Percentiles rank a stretch among this genome's conserved stretches.
Evolutionary conservation across 192 early-diverging fungal species (phyloP).

Genomic region (Podila clonocystis): DNA sequence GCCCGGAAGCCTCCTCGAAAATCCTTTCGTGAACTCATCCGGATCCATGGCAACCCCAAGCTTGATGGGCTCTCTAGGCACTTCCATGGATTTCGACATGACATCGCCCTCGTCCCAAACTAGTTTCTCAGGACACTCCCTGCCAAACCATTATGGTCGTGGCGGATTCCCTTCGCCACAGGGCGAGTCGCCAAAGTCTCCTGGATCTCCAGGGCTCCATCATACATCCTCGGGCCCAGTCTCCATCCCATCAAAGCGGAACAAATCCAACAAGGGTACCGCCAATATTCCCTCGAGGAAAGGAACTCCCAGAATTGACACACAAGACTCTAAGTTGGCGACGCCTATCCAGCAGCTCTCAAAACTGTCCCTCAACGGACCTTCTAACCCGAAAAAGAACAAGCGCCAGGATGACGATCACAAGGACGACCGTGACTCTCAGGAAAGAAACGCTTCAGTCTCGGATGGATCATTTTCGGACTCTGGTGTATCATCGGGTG

Average conservation of each 20-base stretch:
- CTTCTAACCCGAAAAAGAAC: slow-evolving; percentile 23
- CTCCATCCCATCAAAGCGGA: slow-evolving; percentile 34
- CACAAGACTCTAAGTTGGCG: slow-evolving; percentile 5
- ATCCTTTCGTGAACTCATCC: slow-evolving; percentile 2
- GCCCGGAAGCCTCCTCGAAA: slow-evolving; percentile 7
- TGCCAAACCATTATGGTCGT: slow-evolving; percentile 13
- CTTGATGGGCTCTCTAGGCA: slow-evolving; percentile 1
- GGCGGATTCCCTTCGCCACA: slow-evolving; percentile 4
- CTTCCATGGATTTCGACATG: slow-evolving; percentile 42
- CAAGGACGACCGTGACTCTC: neutral
- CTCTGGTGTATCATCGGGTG: neutral
- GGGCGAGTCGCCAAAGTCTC: neutral
- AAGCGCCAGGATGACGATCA: slow-evolving; percentile 27
- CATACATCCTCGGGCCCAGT: neutral
- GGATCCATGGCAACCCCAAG: neutral
- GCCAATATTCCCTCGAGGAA: neutral
- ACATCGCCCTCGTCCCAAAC: slow-evolving; percentile 34
- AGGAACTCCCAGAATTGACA: neutral
- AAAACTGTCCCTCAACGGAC: slow-evolving; percentile 29
- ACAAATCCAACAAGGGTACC: slow-evolving; percentile 36
- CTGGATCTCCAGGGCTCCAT: slow-evolving; percentile 4
- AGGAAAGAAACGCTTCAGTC: slow-evolving; percentile 13
- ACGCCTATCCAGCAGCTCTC: slow-evolving; percentile 46
- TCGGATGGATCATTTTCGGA: slow-evolving; percentile 25
- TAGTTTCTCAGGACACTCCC: neutral